These are phyloP conservation scores for Alectoria sarmentosa DNA, from an alignment of 495 filamentous ascomycete species.

Conservation along the genomic window DNA sequence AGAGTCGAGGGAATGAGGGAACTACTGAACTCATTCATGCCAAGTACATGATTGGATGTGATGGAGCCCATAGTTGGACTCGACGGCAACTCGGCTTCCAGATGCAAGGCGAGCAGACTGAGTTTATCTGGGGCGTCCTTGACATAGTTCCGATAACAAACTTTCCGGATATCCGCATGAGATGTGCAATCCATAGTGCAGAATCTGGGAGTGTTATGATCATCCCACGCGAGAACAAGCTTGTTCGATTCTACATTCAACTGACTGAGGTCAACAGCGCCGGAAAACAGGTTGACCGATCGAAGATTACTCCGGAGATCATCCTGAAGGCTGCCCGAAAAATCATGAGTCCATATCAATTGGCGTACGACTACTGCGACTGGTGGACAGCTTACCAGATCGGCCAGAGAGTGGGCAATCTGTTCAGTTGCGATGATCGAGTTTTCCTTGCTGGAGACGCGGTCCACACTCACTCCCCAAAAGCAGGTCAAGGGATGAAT, in stretches of 20 bases:
- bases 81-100: slow-evolving; percentile 50
- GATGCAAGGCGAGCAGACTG: slow-evolving; percentile 55
- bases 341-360: slow-evolving; percentile 54
- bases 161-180: slow-evolving; percentile 64
- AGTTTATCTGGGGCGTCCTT: slow-evolving; percentile 60
- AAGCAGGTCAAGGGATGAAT: slow-evolving; percentile 75
- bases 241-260: slow-evolving; percentile 65
- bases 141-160: slow-evolving; percentile 61
- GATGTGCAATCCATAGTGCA: slow-evolving; percentile 60
- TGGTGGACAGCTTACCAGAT: slow-evolving; percentile 65
- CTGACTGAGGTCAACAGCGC: slow-evolving; percentile 44
- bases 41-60: slow-evolving; percentile 62
- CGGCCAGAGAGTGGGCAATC: slow-evolving; percentile 63
- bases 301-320: slow-evolving; percentile 49
- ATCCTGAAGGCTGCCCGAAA: slow-evolving; percentile 53
- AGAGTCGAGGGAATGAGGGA: slow-evolving; percentile 35
- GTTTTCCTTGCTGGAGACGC: slow-evolving; percentile 61
- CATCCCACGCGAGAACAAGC: slow-evolving; percentile 60
- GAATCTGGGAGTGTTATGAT: slow-evolving; percentile 58
- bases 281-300: slow-evolving; percentile 38
- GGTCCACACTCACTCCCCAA: slow-evolving; percentile 59
- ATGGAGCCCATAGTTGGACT: slow-evolving; percentile 59
- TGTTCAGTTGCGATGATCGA: slow-evolving; percentile 53
- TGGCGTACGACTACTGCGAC: slow-evolving; percentile 54
- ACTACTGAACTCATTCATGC: slow-evolving; percentile 41